These are phyloP conservation scores for Agastache rugosa DNA, from an alignment of 257 asterid genomes.

Conservation along the genomic window DNA sequence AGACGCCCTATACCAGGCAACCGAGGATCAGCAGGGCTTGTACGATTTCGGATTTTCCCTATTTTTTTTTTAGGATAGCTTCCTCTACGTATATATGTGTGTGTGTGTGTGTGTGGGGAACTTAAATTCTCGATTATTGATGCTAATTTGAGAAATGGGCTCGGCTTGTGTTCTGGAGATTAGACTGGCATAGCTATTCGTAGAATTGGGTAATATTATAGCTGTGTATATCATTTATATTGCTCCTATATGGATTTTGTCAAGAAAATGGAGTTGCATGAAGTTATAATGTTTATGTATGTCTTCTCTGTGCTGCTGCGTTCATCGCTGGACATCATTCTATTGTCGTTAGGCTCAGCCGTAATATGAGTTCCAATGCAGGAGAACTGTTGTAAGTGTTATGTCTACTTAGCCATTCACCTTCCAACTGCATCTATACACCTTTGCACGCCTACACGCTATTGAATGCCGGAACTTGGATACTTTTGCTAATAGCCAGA, in stretches of 20 bases:
- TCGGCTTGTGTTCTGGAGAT: not conserved
- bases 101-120: not conserved
- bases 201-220: not conserved
- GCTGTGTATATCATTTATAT: not conserved
- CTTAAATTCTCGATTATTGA: not conserved
- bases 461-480: not conserved
- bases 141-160: not conserved
- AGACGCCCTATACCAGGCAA: conserved; percentile 86
- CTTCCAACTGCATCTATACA: not conserved
- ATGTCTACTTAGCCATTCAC: not conserved
- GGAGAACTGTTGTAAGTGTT: no score
- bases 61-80: not conserved
- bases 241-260: not conserved
- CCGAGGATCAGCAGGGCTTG: conserved; percentile 94
- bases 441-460: not conserved
- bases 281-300: not conserved
- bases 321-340: not conserved
- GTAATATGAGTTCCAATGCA: not conserved
- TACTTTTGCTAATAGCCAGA: conserved; percentile 1
- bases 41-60: conserved; percentile 41
- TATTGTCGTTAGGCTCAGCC: not conserved
- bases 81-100: not conserved
- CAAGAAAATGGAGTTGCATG: not conserved
- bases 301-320: not conserved
- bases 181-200: not conserved